Base-by-base conservation (phyloP, 2,329 filamentous ascomycete species). In the Nemania serpens region DNA sequence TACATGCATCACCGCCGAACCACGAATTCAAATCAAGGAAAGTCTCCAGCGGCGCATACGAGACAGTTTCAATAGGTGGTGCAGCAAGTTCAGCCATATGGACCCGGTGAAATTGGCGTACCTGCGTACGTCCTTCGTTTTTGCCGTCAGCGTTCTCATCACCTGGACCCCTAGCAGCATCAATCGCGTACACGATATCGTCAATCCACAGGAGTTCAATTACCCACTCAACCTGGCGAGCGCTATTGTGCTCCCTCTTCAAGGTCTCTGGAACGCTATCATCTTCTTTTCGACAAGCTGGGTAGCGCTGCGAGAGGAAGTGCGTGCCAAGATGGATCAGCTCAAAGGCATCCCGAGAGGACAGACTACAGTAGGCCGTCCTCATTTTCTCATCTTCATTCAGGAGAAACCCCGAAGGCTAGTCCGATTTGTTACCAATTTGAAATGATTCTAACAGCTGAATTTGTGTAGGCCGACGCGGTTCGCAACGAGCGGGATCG, bases 231-330 rank as follows among this genome's bases (percentile, higher is more conserved):
- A 90, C 71, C 82, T 91, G 52, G 83, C 85, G 1, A 87, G 88
- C 6, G 87, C 88, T 2, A 80, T 91, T 1, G 90, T 93, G 0
- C 79, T 94, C 3, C 90, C 91, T 0, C 79, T 92, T 1, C 91
- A 94, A 73, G 91, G 91, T 0, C 84, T 92, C 34, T 93, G 91
- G 90, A 94, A 94, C 71, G 84, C 87, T 33, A 77, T 91, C 54
- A 91, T 95, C 58, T 94, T 93, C 75, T 84, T 90, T 61, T 83
- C 84, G 5, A 90, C 89, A 1, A 91, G 81, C 65, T 82, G 79
- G 77, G 50, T 20, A 0, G 66, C 75, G 43, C 76, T 81, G 56
- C 78, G 75, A 48, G 76, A 74, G 61, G 72, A 73, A 64, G 25
- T 68, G 2, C 63, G 66, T 9, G 61, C 62, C 33, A 50, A 42